These are phyloP conservation scores for Maudiozyma bulderi DNA, from an alignment of 805 yeast genomes.

Conservation along the genomic window DNA sequence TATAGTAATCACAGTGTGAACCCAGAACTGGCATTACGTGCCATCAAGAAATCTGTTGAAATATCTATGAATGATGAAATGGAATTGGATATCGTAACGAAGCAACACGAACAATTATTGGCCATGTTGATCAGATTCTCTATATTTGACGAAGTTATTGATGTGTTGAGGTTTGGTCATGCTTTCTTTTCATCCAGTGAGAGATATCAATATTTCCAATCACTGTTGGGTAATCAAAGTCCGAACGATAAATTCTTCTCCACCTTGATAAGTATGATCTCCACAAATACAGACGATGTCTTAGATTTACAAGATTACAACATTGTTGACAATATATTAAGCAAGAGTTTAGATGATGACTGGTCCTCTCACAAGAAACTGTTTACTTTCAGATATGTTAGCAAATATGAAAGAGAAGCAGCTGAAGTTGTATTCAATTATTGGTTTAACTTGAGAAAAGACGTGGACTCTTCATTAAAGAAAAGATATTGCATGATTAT, in stretches of 20 bases:
- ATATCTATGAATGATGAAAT: conserved; percentile 10
- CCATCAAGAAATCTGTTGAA: conserved; percentile 23
- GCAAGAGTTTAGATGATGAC: conserved; percentile 7
- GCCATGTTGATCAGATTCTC: conserved; percentile 19
- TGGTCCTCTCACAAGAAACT: conserved; percentile 21
- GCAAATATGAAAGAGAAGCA: conserved; percentile 23
- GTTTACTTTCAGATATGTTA: conserved; percentile 23
- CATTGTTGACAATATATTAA: conserved; percentile 19
- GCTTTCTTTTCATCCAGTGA: conserved; percentile 11
- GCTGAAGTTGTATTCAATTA: conserved; percentile 23
- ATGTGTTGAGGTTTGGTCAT: conserved; percentile 24
- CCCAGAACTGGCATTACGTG: conserved; percentile 18
- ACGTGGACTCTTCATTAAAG: conserved; percentile 6
- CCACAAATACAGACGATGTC: conserved; percentile 3
- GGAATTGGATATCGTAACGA: conserved; percentile 6
- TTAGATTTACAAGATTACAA: conserved; percentile 18
- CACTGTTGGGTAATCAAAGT: conserved; percentile 10
- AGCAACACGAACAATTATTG: conserved; percentile 22
- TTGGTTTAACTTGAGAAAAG: conserved; percentile 4
- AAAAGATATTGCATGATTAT: conserved; percentile 19
- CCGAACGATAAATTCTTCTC: conserved; percentile 16
- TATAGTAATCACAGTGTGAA: conserved; percentile 14
- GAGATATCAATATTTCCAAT: conserved; percentile 16
- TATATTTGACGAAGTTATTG: conserved; percentile 23
- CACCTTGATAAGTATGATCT: conserved; percentile 11